A percentile compares a stretch with the other conserved stretches of the same genome.
Conservation (phyloP, 1,284 basidiomycete genomes). For the Malassezia arunalokei region DNA sequence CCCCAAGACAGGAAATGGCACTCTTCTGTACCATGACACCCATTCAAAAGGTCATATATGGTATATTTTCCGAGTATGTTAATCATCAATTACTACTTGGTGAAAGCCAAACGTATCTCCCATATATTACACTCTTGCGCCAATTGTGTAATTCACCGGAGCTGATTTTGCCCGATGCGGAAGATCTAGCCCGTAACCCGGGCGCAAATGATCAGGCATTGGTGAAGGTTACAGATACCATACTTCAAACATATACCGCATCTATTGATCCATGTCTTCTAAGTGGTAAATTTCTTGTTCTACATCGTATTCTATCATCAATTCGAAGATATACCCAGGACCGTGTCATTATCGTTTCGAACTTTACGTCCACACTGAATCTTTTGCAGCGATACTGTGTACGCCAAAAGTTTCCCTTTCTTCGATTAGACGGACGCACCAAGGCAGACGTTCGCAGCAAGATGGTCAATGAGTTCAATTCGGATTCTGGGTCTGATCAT, state of each 20-base stretch:
- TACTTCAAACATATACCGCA: background rate
- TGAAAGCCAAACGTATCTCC: conserved; percentile 25
- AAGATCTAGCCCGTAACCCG: background rate
- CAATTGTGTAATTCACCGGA: conserved; percentile 91
- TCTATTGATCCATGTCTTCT: background rate
- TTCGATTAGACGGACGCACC: conserved; percentile 66
- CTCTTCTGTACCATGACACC: conserved; percentile 18
- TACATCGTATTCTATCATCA: conserved; percentile 60
- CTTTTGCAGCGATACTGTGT: conserved; percentile 56
- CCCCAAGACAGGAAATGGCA: conserved; percentile 64
- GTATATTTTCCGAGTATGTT: conserved; percentile 51
- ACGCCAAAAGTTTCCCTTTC: conserved; percentile 47
- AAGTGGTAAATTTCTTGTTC: conserved; percentile 55
- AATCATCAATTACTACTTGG: conserved; percentile 23
- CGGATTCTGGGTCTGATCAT: background rate
- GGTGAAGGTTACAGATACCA: background rate
- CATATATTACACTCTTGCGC: conserved; percentile 49
- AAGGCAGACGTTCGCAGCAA: conserved; percentile 29
- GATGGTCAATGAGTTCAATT: conserved; percentile 36
- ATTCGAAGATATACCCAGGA: conserved; percentile 65
- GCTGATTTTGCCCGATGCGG: conserved; percentile 52
- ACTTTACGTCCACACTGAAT: conserved; percentile 63
- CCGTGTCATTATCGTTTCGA: conserved; percentile 43
- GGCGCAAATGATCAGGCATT: background rate
- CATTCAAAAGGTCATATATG: conserved; percentile 70